These are phyloP conservation scores for Acarospora socialis DNA, from an alignment of 2,329 filamentous ascomycete species.

Conservation along the genomic window DNA sequence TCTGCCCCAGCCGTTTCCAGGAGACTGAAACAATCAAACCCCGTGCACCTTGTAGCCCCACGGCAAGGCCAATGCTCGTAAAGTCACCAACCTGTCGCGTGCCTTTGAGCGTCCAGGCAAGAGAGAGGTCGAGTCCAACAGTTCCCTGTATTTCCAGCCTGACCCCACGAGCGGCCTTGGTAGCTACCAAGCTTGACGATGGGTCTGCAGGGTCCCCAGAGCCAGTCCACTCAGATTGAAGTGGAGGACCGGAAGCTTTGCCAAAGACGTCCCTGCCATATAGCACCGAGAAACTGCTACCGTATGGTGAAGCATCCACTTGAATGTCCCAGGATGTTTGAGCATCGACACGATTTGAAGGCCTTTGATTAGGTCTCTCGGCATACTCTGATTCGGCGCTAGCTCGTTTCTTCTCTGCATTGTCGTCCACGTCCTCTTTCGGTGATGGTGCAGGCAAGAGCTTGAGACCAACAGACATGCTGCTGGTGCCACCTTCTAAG, in stretches of 20 bases:
- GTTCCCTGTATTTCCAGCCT: conserved; percentile 22
- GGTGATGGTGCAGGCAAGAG: too few species aligned
- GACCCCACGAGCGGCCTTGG: conserved; percentile 21
- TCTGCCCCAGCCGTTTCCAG: conserved; percentile 29
- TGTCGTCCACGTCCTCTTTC: too few species aligned
- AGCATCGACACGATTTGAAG: too few species aligned
- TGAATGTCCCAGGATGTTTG: conserved; percentile 23
- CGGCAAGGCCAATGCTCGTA: conserved; percentile 25
- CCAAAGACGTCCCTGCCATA: conserved; percentile 27
- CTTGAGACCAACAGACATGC: too few species aligned
- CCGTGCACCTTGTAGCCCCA: conserved; percentile 22
- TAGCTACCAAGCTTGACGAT: conserved; percentile 15
- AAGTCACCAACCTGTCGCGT: conserved; percentile 24
- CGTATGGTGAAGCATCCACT: conserved; percentile 19
- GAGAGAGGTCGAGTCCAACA: conserved; percentile 18
- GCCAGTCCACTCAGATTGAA: conserved; percentile 27
- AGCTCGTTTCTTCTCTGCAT: conserved; percentile 17
- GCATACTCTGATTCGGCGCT: conserved; percentile 12
- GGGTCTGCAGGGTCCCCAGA: conserved; percentile 25
- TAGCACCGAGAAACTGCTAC: conserved; percentile 19
- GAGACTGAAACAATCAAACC: conserved; percentile 26
- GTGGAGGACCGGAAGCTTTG: conserved; percentile 19
- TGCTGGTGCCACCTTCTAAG: too few species aligned
- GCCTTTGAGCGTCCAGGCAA: conserved; percentile 24
- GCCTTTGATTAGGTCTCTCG: conserved; percentile 14